A percentile compares a stretch with the other conserved stretches of the same genome.
phyloP scores from a whole-genome alignment of 768 basidiomycete species.

The Lentinula aciculospora region DNA sequence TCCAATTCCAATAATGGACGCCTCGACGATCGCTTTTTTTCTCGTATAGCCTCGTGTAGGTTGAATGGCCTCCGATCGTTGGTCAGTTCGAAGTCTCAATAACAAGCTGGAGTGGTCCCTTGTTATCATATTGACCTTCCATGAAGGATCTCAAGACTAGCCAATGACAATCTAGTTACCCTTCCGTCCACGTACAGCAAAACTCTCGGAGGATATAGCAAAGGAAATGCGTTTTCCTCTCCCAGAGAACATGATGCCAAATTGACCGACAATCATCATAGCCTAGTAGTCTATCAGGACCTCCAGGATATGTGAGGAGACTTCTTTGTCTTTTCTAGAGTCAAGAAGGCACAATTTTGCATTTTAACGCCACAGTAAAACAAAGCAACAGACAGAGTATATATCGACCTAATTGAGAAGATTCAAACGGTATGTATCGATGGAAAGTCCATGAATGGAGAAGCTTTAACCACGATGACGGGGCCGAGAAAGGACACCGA shows the following conservation, averaged over 20 bases:
- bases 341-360: background rate
- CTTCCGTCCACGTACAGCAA: background rate
- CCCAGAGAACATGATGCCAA: background rate
- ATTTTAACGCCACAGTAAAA: background rate
- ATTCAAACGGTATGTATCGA: too few species aligned
- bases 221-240: background rate
- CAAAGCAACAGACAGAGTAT: too few species aligned
- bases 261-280: background rate
- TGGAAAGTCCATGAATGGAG: too few species aligned
- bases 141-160: background rate
- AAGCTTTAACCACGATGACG: background rate
- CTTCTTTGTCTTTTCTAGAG: background rate
- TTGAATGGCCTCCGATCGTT: background rate
- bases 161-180: background rate
- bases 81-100: background rate
- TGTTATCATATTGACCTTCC: background rate
- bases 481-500: constrained; percentile 14
- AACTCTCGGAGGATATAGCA: background rate
- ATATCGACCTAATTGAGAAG: too few species aligned
- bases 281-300: background rate
- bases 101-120: background rate
- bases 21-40: background rate
- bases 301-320: background rate
- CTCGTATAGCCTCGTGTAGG: background rate
- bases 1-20: background rate